Conservation (phyloP, 306 rosid species). For the Rubus parviflorus region DNA sequence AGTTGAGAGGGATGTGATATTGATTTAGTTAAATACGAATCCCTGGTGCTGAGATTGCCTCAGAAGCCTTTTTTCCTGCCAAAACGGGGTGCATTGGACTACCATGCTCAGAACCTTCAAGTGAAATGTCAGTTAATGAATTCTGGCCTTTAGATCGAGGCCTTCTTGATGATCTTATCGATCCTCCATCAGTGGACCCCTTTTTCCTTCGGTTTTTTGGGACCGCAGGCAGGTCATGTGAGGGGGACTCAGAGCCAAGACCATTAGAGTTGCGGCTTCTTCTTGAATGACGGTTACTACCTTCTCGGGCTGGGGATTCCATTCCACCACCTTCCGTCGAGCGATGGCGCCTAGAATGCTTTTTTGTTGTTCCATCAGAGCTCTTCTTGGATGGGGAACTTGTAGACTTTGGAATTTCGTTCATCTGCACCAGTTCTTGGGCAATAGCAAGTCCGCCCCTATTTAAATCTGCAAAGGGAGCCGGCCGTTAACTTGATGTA, state of each 20-base stretch:
- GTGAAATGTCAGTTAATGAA: slow-evolving; percentile 51
- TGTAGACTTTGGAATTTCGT: slow-evolving; percentile 34
- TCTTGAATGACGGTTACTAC: slow-evolving; percentile 46
- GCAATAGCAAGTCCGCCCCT: slow-evolving; percentile 4
- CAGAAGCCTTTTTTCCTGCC: slow-evolving; percentile 20
- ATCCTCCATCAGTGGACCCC: slow-evolving; percentile 48
- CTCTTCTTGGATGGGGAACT: slow-evolving; percentile 33
- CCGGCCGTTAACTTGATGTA: neutral
- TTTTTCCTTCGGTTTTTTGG: slow-evolving; percentile 64
- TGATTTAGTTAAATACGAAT: neutral
- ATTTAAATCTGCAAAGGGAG: neutral
- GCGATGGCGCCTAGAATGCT: slow-evolving; percentile 48
- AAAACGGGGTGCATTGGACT: slow-evolving; percentile 22
- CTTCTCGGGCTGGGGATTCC: slow-evolving; percentile 36
- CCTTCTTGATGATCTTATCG: slow-evolving; percentile 34
- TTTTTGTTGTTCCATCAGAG: slow-evolving; percentile 39
- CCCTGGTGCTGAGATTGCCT: neutral
- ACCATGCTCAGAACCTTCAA: slow-evolving; percentile 30
- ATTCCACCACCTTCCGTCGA: slow-evolving; percentile 40
- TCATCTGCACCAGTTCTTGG: slow-evolving; percentile 22
- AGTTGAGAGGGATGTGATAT: slow-evolving; percentile 6
- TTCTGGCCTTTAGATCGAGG: slow-evolving; percentile 46
- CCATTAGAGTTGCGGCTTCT: slow-evolving; percentile 29
- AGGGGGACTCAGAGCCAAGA: slow-evolving; percentile 30
- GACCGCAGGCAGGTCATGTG: slow-evolving; percentile 35